Base-by-base conservation (phyloP, 306 rosid genomes). In the Rosa multiflora region DNA sequence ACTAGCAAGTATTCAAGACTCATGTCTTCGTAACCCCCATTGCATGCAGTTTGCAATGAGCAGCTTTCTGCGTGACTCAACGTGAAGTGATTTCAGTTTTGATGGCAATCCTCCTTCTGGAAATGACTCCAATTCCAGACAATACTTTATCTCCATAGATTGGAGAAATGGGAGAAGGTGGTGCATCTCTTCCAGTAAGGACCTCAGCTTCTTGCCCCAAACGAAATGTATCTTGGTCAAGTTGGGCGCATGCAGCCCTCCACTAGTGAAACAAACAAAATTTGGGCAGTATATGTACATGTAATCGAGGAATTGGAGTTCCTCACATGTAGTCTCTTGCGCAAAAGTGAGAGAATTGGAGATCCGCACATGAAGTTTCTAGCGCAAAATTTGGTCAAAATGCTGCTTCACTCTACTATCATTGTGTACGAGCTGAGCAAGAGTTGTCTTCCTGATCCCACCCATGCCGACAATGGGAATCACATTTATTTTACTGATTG, bases 71-170 rank as follows among this genome's bases (percentile, higher is more conserved):
- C 85, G 76, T 5, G n/a, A 56, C 20, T 1, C 17, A 14, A 82
- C 61, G 49, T 44, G 53, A 29, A 82, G 58, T 18, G 21, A n/a
- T 4, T 10, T 10, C 49, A 81, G 72, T 29, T 69, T 8, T 29
- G 53, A 17, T 7, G 84, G 84, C 78, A 76, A 52, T 70, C 80
- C 77, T n/a, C 74, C 84, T 3, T 63, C 74, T 40, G 78, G 58
- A 62, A 81, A 81, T 20, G 78, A 61, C 71, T 71, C 81, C 10
- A 81, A 67, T 29, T 81, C 67, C 71, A 68, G 77, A 42, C 84
- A 81, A 1, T 58, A 39, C 21, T 6, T 26, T 62, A 76, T 49
- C 14, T 14, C 48, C 62, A 76, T 32, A 13, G 66, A 59, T 59
- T 63, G 59, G 43, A 77, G 78, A 48, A 69, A 72, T 51, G 85